Base-by-base conservation (phyloP, 192 early-diverging fungal species). In the Chytriomyces hyalinus region DNA sequence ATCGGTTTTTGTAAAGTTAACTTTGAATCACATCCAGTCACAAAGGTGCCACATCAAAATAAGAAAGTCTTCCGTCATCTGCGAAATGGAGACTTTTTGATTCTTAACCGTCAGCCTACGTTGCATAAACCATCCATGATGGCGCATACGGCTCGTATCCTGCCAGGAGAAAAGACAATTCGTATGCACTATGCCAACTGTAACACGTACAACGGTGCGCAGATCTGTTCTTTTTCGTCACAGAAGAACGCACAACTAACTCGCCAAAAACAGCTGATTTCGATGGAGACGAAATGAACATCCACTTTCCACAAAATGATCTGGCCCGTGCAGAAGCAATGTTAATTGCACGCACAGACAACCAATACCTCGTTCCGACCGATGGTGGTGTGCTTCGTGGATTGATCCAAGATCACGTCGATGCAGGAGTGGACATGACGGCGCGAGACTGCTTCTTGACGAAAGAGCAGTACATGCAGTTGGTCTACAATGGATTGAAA, bases 211-310 rank as follows among this genome's bases (percentile, higher is more conserved):
- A 84, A 83, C 65, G 64, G 70, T 79, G 49, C 0, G 70, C 28
- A 36, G 4, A 3, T 4, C 5, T 44, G 65, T 45, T 80, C 24
- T 70, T 51, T 44, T 59, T 6, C 48, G 15, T 49, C n/a, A 10
- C 22, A 73, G 2, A 28, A 73, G 2, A 28, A 3, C 70, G 36
- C 20, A 4, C 91, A 93, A 82, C 93, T 94, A 80, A 91, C 94
- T 70, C 95, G 53, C 0, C 53, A 95, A 65, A 26, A 94, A 94
- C 20, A 85, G 97, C 96, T 73, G 98, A 99, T 91, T 99, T 99
- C 89, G 98, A 99, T 83, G 98, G 98, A 79, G 98, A 98, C 87
- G 98, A 99, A 87, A 99, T 99, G 98, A 99, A 99, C 87, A 92
- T 97, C 75, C 98, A 99, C 89, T 99, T 99, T 83, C 96, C 97